Base-by-base conservation (phyloP, 768 basidiomycete genomes). In the Dioszegia crocea region DNA sequence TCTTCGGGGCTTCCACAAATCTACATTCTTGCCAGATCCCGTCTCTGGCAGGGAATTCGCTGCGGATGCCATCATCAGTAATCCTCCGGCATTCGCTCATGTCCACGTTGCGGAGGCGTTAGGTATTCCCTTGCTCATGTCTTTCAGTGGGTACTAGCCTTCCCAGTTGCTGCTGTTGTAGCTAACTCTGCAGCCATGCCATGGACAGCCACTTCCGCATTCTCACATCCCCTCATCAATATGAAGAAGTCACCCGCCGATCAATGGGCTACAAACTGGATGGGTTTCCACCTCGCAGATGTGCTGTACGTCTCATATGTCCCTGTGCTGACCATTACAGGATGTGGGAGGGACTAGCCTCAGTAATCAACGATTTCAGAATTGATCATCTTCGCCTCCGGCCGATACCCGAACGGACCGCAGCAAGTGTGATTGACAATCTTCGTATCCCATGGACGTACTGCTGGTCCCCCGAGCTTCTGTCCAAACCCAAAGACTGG, bases 401-500 rank as follows among this genome's bases (percentile, higher is more conserved):
- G 8, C 69, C 80, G 2, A 78, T 84, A 19, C 78, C 79, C 0
- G 43, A 81, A 16, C 76, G 79, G 9, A 79, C 79, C 1, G 84
- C 83, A 0, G 80, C 83, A 6, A 78, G 81, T 27, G 69, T 85
- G 9, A 62, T 81, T 2, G 84, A 86, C 60, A 76, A 80, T 16
- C 68, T 84, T 27, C 83, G 82, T 59, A 73, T 85, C 2, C 84
- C 85, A 3, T 84, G 82, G 81, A 84, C 84, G 2, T 86, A 85
- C 65, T 85, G 84, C 65, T 83, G 85, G 80, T 83, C 81, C 46
- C 80, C 82, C 2, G 78, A 81, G 0, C 63, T 86, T 21, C 82
- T 86, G 0, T 83, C 83, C 0, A 84, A 84, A 64, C 85, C 85
- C 0, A 62, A 77, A 14, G 85, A 86, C 71, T 86, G 85, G 85